These are phyloP conservation scores for Clathrus columnatus DNA, from an alignment of 768 basidiomycete species.

Conservation along the genomic window DNA sequence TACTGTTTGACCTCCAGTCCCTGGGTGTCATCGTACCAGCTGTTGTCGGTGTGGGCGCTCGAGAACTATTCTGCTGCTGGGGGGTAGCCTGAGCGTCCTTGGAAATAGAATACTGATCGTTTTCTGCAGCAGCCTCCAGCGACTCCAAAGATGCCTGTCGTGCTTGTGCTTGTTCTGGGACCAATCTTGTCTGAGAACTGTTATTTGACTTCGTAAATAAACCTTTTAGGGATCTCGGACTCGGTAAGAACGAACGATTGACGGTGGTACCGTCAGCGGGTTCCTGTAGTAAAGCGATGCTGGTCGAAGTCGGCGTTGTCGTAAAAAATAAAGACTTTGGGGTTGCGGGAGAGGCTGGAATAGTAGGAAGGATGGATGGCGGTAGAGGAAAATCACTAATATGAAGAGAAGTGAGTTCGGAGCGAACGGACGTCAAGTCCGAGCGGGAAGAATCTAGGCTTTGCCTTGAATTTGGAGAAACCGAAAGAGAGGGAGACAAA, in stretches of 20 bases:
- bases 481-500: neutral
- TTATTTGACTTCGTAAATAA: neutral
- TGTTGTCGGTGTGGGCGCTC: neutral
- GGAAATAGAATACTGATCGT: neutral
- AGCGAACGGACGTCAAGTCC: conserved; percentile 7
- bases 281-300: neutral
- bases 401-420: conserved; percentile 3
- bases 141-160: neutral
- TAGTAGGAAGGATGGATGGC: conserved; percentile 4
- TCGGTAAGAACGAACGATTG: neutral
- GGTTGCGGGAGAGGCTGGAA: conserved; percentile 6
- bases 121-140: no score
- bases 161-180: neutral
- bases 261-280: neutral
- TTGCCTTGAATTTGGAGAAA: neutral
- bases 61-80: neutral
- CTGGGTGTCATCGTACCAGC: neutral
- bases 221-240: conserved; percentile 1
- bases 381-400: conserved; percentile 5
- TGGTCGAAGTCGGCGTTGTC: neutral
- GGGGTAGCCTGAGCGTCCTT: neutral
- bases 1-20: neutral
- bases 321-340: conserved; percentile 5
- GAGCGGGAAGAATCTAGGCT: conserved; percentile 8
- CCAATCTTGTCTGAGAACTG: neutral